Conservation (phyloP, 768 basidiomycete species). For the Boletus fagicola region DNA sequence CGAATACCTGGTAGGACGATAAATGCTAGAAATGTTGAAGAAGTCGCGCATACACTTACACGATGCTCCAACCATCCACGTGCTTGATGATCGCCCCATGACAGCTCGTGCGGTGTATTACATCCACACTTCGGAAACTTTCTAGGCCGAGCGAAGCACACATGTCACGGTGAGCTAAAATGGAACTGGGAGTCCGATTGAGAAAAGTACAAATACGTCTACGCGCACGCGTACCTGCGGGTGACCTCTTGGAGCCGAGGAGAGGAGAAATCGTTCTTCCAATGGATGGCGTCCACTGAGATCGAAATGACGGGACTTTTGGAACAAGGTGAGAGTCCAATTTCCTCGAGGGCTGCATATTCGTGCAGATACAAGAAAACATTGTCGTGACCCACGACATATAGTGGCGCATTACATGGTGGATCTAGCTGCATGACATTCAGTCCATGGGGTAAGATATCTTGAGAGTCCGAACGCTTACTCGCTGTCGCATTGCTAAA, state of each 20-base stretch:
- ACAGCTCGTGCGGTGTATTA: conserved; percentile 69
- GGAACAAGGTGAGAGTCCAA: conserved; percentile 54
- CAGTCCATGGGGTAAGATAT: background rate
- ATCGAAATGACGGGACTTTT: conserved; percentile 55
- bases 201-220: background rate
- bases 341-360: conserved; percentile 63
- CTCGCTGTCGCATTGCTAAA: conserved; percentile 66
- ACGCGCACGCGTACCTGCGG: conserved; percentile 5
- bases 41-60: conserved; percentile 26
- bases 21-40: background rate
- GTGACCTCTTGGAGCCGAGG: conserved; percentile 5
- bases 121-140: conserved; percentile 65
- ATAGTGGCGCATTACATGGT: conserved; percentile 60
- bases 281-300: conserved; percentile 55
- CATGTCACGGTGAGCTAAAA: conserved; percentile 42
- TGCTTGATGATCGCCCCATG: conserved; percentile 72
- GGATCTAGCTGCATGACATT: conserved; percentile 55
- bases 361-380: conserved; percentile 73
- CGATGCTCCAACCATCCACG: conserved; percentile 50
- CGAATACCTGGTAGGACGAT: conserved; percentile 62
- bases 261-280: conserved; percentile 39
- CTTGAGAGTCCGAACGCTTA: conserved; percentile 26
- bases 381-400: conserved; percentile 59
- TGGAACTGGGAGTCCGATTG: conserved; percentile 38
- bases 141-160: conserved; percentile 54